phyloP scores from a whole-genome alignment of 1,284 basidiomycete species.

The Irpex sp. region DNA sequence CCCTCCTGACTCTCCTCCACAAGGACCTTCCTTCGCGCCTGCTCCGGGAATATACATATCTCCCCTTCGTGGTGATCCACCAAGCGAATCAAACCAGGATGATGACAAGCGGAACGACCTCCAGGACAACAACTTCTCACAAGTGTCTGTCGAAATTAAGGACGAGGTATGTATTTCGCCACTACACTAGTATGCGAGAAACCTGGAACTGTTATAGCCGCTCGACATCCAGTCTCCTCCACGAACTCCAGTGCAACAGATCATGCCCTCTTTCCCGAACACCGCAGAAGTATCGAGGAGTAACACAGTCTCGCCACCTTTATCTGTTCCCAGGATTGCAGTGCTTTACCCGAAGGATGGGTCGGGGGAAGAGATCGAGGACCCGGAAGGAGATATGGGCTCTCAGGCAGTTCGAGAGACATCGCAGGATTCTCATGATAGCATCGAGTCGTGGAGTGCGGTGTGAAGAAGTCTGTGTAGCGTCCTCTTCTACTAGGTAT shows the following conservation, averaged over 20 bases:
- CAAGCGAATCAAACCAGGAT: not conserved
- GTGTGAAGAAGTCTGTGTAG: not conserved
- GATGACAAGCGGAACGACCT: not conserved
- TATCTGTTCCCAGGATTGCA: constrained; percentile 1
- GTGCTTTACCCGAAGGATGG: not conserved
- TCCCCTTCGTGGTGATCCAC: constrained; percentile 29
- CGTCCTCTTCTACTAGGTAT: too few relatives aligned
- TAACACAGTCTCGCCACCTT: not conserved
- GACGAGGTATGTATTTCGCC: not conserved
- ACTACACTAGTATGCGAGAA: not conserved
- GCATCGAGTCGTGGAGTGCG: constrained; percentile 49
- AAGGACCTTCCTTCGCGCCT: constrained; percentile 33
- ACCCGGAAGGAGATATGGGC: constrained; percentile 12
- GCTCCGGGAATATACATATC: constrained; percentile 45
- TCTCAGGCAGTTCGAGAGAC: not conserved
- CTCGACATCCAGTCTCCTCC: not conserved
- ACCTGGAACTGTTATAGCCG: not conserved
- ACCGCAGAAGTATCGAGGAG: not conserved
- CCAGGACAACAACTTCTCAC: not conserved
- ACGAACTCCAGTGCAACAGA: constrained; percentile 2
- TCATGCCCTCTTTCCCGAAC: not conserved
- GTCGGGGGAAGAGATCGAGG: constrained; percentile 4
- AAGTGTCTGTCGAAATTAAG: not conserved
- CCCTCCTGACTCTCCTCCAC: not conserved
- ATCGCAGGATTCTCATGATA: constrained; percentile 42